Conservation (phyloP, 2,329 filamentous ascomycete genomes). For the Pseudogymnoascus sp. region DNA sequence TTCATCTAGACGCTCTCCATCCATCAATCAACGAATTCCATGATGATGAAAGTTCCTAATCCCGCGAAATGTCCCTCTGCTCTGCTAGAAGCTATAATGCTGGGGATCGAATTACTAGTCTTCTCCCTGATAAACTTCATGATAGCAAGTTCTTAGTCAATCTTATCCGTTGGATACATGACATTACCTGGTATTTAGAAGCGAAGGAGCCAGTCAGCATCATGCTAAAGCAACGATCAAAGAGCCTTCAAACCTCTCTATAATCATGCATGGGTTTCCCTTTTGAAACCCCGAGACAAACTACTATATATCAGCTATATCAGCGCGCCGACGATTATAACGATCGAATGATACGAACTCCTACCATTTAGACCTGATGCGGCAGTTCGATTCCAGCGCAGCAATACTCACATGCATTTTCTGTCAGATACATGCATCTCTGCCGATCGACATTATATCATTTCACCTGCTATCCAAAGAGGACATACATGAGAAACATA, state of each 20-base stretch:
- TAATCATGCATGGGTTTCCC: background rate
- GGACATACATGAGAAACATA: conserved; percentile 9
- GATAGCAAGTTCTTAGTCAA: conserved; percentile 14
- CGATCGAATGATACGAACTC: background rate
- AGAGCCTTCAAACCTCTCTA: background rate
- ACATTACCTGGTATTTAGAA: conserved; percentile 17
- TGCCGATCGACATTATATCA: conserved; percentile 17
- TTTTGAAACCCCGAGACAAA: background rate
- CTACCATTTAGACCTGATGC: background rate
- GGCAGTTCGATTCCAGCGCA: background rate
- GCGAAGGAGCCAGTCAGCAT: conserved; percentile 14
- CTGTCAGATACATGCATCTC: conserved; percentile 18
- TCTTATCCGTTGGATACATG: conserved; percentile 17
- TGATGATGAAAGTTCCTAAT: conserved; percentile 14
- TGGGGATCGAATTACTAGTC: conserved; percentile 17
- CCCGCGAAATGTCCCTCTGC: background rate
- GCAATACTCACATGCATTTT: background rate
- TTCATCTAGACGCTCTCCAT: conserved; percentile 15
- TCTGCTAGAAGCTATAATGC: conserved; percentile 14
- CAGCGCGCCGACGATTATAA: background rate
- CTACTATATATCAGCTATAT: background rate
- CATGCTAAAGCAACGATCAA: background rate
- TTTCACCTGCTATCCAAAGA: conserved; percentile 14
- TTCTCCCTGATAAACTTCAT: conserved; percentile 17
- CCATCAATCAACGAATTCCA: conserved; percentile 16